Percentiles rank a stretch among this genome's conserved stretches.
phyloP scores from a whole-genome alignment of 1,139 yeast genomes.

The Pneumocystis murina region DNA sequence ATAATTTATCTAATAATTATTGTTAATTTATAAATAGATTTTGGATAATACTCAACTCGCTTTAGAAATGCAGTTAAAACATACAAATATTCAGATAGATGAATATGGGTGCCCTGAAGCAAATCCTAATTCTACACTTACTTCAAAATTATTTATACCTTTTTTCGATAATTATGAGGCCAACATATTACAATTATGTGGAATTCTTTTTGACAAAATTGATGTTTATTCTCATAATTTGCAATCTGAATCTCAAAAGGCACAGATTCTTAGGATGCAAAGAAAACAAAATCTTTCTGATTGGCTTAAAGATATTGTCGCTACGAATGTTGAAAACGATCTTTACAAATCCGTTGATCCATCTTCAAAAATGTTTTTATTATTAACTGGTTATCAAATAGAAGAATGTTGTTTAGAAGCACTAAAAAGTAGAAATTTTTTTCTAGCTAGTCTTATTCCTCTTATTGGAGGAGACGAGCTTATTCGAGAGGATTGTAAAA shows the following conservation, averaged over 20 bases:
- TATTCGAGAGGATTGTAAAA: slow-evolving; percentile 39
- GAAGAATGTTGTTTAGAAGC: slow-evolving; percentile 50
- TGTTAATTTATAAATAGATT: not conserved
- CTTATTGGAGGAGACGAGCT: slow-evolving; percentile 52
- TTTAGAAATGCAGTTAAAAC: slow-evolving; percentile 1
- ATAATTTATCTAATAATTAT: not conserved
- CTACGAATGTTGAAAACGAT: slow-evolving; percentile 29
- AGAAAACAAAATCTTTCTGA: slow-evolving; percentile 25
- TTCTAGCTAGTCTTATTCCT: slow-evolving; percentile 56
- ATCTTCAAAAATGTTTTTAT: slow-evolving; percentile 29
- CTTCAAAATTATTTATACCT: slow-evolving; percentile 1
- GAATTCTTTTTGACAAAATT: slow-evolving; percentile 42
- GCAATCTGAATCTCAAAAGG: slow-evolving; percentile 6
- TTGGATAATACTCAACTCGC: not conserved
- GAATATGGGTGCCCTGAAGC: slow-evolving; percentile 5
- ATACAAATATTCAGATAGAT: slow-evolving; percentile 3
- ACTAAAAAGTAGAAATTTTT: slow-evolving; percentile 42
- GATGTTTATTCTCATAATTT: slow-evolving; percentile 19
- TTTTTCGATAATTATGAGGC: slow-evolving; percentile 3
- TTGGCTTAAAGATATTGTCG: slow-evolving; percentile 45
- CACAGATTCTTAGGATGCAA: slow-evolving; percentile 11
- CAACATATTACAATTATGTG: slow-evolving; percentile 36
- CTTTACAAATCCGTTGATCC: slow-evolving; percentile 14
- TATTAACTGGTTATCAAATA: slow-evolving; percentile 43
- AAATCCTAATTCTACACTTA: slow-evolving; percentile 2